phyloP scores from a whole-genome alignment of 2,329 filamentous ascomycete genomes.

The Beauveria sp. region DNA sequence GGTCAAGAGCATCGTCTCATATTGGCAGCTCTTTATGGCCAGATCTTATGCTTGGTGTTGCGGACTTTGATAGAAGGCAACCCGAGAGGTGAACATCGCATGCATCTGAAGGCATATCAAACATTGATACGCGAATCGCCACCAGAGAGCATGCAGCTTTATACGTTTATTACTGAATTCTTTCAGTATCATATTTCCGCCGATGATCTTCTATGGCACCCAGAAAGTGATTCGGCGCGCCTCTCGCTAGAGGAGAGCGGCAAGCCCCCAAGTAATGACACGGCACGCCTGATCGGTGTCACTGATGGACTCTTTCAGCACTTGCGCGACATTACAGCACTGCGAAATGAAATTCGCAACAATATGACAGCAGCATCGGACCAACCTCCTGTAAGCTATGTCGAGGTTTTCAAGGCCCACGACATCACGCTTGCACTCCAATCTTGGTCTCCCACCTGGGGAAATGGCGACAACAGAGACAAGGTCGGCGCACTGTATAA shows the following conservation, averaged over 20 bases:
- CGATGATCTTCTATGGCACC: slow-evolving; percentile 52
- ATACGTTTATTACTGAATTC: slow-evolving; percentile 61
- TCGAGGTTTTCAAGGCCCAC: slow-evolving; percentile 62
- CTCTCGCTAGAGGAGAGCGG: slow-evolving; percentile 32
- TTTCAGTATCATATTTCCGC: slow-evolving; percentile 74
- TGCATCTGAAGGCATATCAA: slow-evolving; percentile 70
- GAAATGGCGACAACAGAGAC: slow-evolving; percentile 47
- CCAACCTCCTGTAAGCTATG: slow-evolving; percentile 64
- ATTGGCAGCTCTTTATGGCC: slow-evolving; percentile 49
- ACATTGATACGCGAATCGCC: slow-evolving; percentile 57
- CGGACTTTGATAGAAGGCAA: slow-evolving; percentile 50
- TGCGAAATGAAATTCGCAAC: slow-evolving; percentile 65
- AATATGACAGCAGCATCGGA: slow-evolving; percentile 50
- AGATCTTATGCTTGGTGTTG: slow-evolving; percentile 55
- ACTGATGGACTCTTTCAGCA: slow-evolving; percentile 74
- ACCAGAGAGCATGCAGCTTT: slow-evolving; percentile 58
- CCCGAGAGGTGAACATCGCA: slow-evolving; percentile 61
- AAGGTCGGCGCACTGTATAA: slow-evolving; percentile 52
- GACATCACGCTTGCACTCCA: slow-evolving; percentile 69
- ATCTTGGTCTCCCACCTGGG: slow-evolving; percentile 62
- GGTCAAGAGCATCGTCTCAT: slow-evolving; percentile 37
- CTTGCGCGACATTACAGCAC: slow-evolving; percentile 69
- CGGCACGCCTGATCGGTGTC: slow-evolving; percentile 64
- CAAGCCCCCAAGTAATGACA: slow-evolving; percentile 28
- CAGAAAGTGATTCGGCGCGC: slow-evolving; percentile 28